Conservation (phyloP, 257 asterid species). For the Gentiana dahurica region DNA sequence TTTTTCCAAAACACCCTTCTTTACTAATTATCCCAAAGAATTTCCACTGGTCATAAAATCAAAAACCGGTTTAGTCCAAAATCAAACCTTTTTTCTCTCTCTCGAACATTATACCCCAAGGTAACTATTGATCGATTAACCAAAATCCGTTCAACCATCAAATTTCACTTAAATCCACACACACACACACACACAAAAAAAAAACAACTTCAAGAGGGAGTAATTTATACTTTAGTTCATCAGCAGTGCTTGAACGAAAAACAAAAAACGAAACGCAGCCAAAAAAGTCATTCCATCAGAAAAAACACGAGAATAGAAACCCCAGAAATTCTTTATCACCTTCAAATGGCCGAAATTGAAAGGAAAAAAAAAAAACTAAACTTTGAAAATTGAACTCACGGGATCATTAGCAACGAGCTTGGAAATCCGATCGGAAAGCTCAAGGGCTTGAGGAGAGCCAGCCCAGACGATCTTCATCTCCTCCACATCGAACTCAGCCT, state of each 20-base stretch:
- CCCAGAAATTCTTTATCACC: background rate
- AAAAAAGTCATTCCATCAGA: too few relatives aligned
- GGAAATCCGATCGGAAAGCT: slow-evolving; percentile 82
- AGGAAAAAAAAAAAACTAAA: background rate
- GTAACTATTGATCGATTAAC: background rate
- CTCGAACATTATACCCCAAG: background rate
- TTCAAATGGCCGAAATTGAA: background rate
- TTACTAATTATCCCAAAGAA: too few relatives aligned
- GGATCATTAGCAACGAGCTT: slow-evolving; percentile 95
- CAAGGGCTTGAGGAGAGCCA: slow-evolving; percentile 59
- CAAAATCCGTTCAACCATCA: too few relatives aligned
- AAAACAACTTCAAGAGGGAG: too few relatives aligned
- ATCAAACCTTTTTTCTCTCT: background rate
- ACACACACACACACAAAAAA: too few relatives aligned
- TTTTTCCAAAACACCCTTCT: too few relatives aligned
- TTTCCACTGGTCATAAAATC: background rate
- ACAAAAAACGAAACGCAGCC: too few relatives aligned
- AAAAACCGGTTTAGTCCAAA: background rate
- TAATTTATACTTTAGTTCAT: too few relatives aligned
- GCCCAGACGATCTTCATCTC: slow-evolving; percentile 96
- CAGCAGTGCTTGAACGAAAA: too few relatives aligned
- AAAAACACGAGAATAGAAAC: background rate
- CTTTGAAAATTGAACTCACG: slow-evolving; percentile 14
- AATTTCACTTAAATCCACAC: too few relatives aligned
- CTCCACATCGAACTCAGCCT: slow-evolving; percentile 71